Percentiles rank a stretch among this genome's conserved stretches.
These are phyloP conservation scores for Aspergillus asperescens DNA, from an alignment of 495 filamentous ascomycete genomes.

Conservation along the genomic window DNA sequence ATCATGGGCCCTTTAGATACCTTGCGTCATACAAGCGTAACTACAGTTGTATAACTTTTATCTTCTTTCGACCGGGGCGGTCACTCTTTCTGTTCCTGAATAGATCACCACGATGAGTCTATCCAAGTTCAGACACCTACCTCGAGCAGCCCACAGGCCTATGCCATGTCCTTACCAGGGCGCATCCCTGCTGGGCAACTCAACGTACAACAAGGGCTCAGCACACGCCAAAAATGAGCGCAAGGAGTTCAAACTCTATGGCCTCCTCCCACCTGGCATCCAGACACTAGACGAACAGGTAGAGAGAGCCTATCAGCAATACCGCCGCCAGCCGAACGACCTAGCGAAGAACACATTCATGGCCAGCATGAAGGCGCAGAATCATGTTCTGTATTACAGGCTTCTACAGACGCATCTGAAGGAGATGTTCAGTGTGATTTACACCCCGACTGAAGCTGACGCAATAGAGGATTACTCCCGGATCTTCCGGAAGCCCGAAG, in stretches of 20 bases:
- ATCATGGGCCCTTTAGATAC: too few species aligned
- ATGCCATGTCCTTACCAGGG: slow-evolving; percentile 23
- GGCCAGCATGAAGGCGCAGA: slow-evolving; percentile 76
- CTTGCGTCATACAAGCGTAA: too few species aligned
- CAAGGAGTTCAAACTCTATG: slow-evolving; percentile 60
- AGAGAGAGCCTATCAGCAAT: slow-evolving; percentile 75
- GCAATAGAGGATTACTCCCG: slow-evolving; percentile 82
- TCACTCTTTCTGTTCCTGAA: too few species aligned
- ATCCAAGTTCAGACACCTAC: slow-evolving; percentile 53
- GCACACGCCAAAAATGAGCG: slow-evolving; percentile 68
- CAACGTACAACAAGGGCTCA: slow-evolving; percentile 66
- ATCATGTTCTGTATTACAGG: slow-evolving; percentile 71
- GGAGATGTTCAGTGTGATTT: slow-evolving; percentile 86
- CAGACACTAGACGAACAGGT: slow-evolving; percentile 80
- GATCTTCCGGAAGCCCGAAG: slow-evolving; percentile 71
- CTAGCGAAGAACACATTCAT: slow-evolving; percentile 79
- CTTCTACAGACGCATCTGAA: slow-evolving; percentile 62
- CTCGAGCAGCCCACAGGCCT: slow-evolving; percentile 58
- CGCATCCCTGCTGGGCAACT: background rate
- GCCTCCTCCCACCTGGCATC: slow-evolving; percentile 64
- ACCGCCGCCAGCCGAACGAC: slow-evolving; percentile 51
- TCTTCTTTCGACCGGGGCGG: too few species aligned
- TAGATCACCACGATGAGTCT: background rate
- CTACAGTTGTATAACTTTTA: too few species aligned
- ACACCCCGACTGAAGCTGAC: slow-evolving; percentile 89